These are phyloP conservation scores for Apiospora pterosperma DNA, from an alignment of 2,329 filamentous ascomycete species.

Conservation along the genomic window DNA sequence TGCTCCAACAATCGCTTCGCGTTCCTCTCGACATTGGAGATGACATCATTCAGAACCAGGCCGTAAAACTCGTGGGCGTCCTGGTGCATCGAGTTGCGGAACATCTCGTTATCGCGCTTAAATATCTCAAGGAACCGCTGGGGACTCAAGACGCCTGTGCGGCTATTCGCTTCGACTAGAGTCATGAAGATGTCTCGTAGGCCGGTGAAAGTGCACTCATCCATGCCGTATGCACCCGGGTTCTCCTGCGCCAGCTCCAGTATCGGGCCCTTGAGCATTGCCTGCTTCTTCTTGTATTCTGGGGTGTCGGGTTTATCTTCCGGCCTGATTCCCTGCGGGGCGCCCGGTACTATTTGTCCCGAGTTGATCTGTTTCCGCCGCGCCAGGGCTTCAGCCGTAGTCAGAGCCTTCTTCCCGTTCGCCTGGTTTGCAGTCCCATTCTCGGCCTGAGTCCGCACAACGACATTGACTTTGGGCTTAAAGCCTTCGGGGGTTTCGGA, in stretches of 20 bases:
- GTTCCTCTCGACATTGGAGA: conserved; percentile 89
- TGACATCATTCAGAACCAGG: conserved; percentile 90
- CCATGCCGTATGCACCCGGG: conserved; percentile 79
- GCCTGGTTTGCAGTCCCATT: conserved; percentile 44
- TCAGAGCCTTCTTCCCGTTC: conserved; percentile 51
- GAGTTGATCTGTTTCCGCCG: conserved; percentile 52
- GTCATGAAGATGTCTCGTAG: conserved; percentile 96
- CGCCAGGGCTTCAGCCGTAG: conserved; percentile 53
- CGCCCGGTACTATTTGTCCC: conserved; percentile 49
- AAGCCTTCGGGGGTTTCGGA: conserved; percentile 64
- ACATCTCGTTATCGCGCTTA: conserved; percentile 94
- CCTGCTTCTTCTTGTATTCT: conserved; percentile 97
- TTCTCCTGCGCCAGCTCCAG: conserved; percentile 83
- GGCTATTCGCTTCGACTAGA: conserved; percentile 74
- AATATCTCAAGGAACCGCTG: conserved; percentile 92
- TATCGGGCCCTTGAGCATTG: conserved; percentile 82
- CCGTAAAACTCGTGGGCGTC: conserved; percentile 98
- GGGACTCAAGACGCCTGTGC: conserved; percentile 87
- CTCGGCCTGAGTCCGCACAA: conserved; percentile 51
- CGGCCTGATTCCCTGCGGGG: conserved; percentile 58
- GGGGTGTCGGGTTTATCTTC: conserved; percentile 94
- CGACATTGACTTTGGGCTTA: conserved; percentile 54
- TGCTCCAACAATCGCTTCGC: conserved; percentile 61
- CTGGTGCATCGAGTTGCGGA: conserved; percentile 94
- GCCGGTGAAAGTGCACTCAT: conserved; percentile 90